phyloP scores from a whole-genome alignment of 176 grass and related monocot genomes.

The Tuctoria greenei region DNA sequence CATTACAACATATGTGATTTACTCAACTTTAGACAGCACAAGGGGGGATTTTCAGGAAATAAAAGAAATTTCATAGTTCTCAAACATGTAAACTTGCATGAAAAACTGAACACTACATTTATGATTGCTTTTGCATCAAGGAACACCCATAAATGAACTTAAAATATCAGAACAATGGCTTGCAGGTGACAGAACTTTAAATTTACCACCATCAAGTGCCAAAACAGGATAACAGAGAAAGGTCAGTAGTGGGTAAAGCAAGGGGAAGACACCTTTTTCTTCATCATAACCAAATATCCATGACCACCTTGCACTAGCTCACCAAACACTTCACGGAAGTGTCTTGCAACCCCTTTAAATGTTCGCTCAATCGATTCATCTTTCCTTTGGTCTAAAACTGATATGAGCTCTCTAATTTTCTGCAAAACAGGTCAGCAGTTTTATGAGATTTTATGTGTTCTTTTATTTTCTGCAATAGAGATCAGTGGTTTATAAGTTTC shows the following conservation, averaged over 20 bases:
- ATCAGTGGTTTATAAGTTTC: conserved; percentile 25
- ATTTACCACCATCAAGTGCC: conserved; percentile 16
- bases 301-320: conserved; percentile 95
- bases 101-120: background rate
- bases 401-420: conserved; percentile 96
- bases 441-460: conserved; percentile 53
- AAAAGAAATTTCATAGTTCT: conserved; percentile 7
- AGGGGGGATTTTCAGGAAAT: background rate
- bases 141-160: background rate
- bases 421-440: conserved; percentile 28
- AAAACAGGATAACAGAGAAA: conserved; percentile 6
- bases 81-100: conserved; percentile 3
- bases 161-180: background rate
- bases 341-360: conserved; percentile 96
- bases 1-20: conserved; percentile 10
- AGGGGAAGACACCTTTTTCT: conserved; percentile 73
- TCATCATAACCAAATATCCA: conserved; percentile 98
- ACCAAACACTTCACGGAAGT: conserved; percentile 92
- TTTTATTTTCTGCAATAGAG: conserved; percentile 72
- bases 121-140: conserved; percentile 5
- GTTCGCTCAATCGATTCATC: conserved; percentile 99
- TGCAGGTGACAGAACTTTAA: conserved; percentile 2
- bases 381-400: conserved; percentile 95
- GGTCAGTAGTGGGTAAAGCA: background rate
- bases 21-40: background rate